A percentile compares a stretch with the other conserved stretches of the same genome.
Evolutionary conservation across 495 filamentous ascomycete species (phyloP).

Genomic region (Elaphomyces granulatus): DNA sequence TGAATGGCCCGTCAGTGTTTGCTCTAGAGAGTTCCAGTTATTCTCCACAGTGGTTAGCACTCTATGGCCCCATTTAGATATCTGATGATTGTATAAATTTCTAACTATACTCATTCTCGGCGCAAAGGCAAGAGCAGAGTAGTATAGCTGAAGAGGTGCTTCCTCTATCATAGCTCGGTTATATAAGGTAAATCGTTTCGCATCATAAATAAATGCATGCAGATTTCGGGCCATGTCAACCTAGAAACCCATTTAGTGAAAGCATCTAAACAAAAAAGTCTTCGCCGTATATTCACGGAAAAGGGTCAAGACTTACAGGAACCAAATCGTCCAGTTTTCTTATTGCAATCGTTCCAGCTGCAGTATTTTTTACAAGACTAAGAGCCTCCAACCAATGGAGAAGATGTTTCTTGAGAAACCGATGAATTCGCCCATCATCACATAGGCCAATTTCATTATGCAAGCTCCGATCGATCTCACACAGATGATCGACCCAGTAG

Average conservation of each 20-base stretch:
- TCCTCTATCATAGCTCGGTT: constrained; percentile 10
- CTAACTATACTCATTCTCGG: constrained; percentile 12
- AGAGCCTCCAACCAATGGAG: constrained; percentile 28
- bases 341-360: constrained; percentile 1
- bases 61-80: constrained; percentile 14
- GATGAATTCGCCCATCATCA: not conserved
- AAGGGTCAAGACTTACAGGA: not conserved
- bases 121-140: constrained; percentile 16
- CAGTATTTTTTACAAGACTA: constrained; percentile 8
- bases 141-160: constrained; percentile 15
- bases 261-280: constrained; percentile 1
- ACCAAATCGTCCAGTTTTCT: constrained; percentile 1
- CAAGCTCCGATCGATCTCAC: constrained; percentile 3
- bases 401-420: constrained; percentile 18
- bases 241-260: constrained; percentile 1
- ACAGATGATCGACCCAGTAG: constrained; percentile 29
- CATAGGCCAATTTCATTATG: not conserved
- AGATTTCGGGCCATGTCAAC: not conserved
- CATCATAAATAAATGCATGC: constrained; percentile 1
- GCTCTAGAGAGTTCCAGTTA: constrained; percentile 6
- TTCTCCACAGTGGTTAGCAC: constrained; percentile 6
- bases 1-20: constrained; percentile 11
- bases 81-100: not conserved
- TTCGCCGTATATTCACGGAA: not conserved
- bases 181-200: constrained; percentile 6